Conservation (phyloP, 2,329 filamentous ascomycete species). For the Chaetomium sp. region DNA sequence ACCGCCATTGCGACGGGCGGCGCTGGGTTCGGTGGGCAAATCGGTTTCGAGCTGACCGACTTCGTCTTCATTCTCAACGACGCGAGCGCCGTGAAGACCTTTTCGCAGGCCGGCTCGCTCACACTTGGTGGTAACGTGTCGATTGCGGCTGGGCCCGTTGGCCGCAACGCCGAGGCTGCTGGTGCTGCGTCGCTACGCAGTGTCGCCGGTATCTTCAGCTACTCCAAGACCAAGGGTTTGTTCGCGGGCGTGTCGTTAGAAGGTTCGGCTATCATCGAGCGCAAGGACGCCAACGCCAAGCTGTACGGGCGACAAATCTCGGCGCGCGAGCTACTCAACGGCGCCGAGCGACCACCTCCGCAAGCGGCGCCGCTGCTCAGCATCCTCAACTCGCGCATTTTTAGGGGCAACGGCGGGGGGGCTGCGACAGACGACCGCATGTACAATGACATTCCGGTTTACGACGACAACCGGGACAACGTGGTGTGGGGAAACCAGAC, state of each 20-base stretch:
- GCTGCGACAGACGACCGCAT: conserved; percentile 52
- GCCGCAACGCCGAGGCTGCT: conserved; percentile 90
- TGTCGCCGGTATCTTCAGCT: conserved; percentile 89
- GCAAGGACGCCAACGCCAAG: conserved; percentile 94
- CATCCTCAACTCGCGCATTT: conserved; percentile 77
- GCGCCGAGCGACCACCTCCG: conserved; percentile 68
- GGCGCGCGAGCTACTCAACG: conserved; percentile 74
- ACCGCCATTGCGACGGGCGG: conserved; percentile 75
- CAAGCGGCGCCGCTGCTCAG: conserved; percentile 78
- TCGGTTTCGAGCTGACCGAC: conserved; percentile 81
- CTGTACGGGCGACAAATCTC: conserved; percentile 80
- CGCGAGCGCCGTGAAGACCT: conserved; percentile 78
- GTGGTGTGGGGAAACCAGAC: conserved; percentile 72
- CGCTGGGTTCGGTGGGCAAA: conserved; percentile 77
- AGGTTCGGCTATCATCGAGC: conserved; percentile 86
- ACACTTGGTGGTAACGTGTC: conserved; percentile 96
- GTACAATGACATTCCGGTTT: conserved; percentile 92
- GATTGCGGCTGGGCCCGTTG: conserved; percentile 87
- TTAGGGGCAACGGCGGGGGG: conserved; percentile 57
- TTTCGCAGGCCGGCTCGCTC: conserved; percentile 84
- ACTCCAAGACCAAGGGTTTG: conserved; percentile 95
- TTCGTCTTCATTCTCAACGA: conserved; percentile 99
- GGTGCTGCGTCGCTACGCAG: conserved; percentile 86
- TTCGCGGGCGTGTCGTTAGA: conserved; percentile 95
- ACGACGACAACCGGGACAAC: conserved; percentile 76